Evolutionary conservation across 176 grass and related monocot species (phyloP).

Genomic region (Oryza glumipatula): DNA sequence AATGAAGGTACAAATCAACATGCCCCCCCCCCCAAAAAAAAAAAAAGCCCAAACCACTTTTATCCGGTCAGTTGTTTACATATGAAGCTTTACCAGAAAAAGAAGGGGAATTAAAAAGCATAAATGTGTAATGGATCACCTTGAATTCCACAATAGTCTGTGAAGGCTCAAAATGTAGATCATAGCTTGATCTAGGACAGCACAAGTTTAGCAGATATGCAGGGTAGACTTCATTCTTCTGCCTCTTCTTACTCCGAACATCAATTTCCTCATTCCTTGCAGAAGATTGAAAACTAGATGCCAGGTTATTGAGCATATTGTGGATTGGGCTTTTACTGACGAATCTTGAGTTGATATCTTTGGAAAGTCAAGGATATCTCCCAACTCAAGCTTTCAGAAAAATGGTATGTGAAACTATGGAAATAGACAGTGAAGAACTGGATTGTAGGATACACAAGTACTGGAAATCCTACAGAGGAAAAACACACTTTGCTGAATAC

Average conservation of each 20-base stretch:
- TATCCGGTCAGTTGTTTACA: slow-evolving; percentile 7
- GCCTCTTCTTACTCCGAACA: slow-evolving; percentile 65
- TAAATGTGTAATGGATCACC: slow-evolving; percentile 46
- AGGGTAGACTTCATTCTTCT: slow-evolving; percentile 62
- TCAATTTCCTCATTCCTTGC: slow-evolving; percentile 46
- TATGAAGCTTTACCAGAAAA: slow-evolving; percentile 31
- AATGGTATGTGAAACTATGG: slow-evolving; percentile 30
- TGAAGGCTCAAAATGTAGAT: slow-evolving; percentile 85
- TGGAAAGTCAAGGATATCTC: slow-evolving; percentile 55
- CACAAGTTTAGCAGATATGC: slow-evolving; percentile 81
- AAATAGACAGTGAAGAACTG: slow-evolving; percentile 9
- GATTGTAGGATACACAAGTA: slow-evolving; percentile 91
- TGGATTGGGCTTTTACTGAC: slow-evolving; percentile 76
- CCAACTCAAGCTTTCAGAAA: slow-evolving; percentile 38
- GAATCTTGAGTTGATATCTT: slow-evolving; percentile 96
- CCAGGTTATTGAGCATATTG: slow-evolving; percentile 84
- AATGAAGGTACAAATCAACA: background rate
- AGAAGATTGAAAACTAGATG: slow-evolving; percentile 61
- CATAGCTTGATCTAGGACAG: slow-evolving; percentile 80
- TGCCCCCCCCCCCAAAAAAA: background rate
- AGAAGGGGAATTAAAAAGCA: slow-evolving; percentile 36
- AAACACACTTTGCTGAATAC: slow-evolving; percentile 46
- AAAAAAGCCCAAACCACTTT: slow-evolving; percentile 15
- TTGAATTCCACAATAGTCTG: slow-evolving; percentile 95
- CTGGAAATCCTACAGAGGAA: slow-evolving; percentile 84